These are phyloP conservation scores for Turnera subulata DNA, from an alignment of 345 rosid species.

Conservation along the genomic window DNA sequence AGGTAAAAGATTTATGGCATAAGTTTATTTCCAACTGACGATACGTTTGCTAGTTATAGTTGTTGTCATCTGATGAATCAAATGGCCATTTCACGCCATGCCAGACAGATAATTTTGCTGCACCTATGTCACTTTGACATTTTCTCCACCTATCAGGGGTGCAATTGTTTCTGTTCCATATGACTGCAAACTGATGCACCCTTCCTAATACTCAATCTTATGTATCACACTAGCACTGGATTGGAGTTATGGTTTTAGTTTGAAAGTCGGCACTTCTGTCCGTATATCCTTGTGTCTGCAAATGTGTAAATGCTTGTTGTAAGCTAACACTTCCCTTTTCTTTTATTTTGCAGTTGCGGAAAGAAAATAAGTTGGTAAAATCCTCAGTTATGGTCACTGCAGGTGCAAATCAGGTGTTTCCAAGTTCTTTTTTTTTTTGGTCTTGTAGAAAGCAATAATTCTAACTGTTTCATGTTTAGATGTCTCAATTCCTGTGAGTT, in stretches of 20 bases:
- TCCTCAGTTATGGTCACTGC: conserved; percentile 94
- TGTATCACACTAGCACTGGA: too few relatives aligned
- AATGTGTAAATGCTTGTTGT: background rate
- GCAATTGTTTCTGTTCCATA: background rate
- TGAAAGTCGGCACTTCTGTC: background rate
- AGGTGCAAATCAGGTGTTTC: conserved; percentile 88
- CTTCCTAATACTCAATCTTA: background rate
- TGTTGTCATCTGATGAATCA: background rate
- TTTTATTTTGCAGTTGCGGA: conserved; percentile 46
- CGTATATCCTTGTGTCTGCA: background rate
- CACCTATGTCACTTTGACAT: too few relatives aligned
- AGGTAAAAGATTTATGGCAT: conserved; percentile 37
- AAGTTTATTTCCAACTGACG: background rate
- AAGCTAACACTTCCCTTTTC: conserved; percentile 4
- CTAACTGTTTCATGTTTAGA: conserved; percentile 7
- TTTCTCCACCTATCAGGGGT: background rate
- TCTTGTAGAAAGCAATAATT: background rate
- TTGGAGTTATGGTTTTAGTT: background rate
- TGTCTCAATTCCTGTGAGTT: background rate
- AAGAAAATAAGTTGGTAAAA: conserved; percentile 64
- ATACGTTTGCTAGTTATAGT: conserved; percentile 5
- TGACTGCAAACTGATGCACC: background rate
- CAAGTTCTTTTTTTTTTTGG: background rate
- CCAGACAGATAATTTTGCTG: background rate
- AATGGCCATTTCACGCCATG: too few relatives aligned